phyloP scores from a whole-genome alignment of 495 filamentous ascomycete species.

The Parathielavia appendiculata region DNA sequence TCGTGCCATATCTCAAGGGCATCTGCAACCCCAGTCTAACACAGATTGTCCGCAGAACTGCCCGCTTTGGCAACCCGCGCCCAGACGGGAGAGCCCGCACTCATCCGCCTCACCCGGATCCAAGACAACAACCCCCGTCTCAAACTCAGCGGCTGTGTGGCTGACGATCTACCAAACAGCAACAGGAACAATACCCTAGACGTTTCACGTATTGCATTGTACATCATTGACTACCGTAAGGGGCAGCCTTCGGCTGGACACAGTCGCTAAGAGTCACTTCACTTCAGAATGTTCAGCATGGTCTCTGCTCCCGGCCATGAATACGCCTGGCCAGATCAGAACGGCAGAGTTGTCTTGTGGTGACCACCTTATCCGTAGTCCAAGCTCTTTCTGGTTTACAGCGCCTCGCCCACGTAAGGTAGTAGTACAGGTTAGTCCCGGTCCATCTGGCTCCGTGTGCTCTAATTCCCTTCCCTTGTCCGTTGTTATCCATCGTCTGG shows the following conservation, averaged over 20 bases:
- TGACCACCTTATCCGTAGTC: too few species aligned
- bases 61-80: neutral
- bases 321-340: too few species aligned
- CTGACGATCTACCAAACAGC: neutral
- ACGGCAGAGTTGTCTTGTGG: too few species aligned
- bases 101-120: slow-evolving; percentile 3
- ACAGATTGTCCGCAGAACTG: neutral
- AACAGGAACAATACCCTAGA: neutral
- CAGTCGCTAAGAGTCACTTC: neutral
- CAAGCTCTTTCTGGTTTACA: too few species aligned
- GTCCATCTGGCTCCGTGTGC: too few species aligned
- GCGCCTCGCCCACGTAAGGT: too few species aligned
- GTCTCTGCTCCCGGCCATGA: too few species aligned
- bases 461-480: too few species aligned
- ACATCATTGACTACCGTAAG: neutral
- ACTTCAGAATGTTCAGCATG: too few species aligned
- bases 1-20: too few species aligned
- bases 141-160: neutral
- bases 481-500: too few species aligned
- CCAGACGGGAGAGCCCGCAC: slow-evolving; percentile 11
- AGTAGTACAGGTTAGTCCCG: too few species aligned
- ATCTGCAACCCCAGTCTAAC: neutral
- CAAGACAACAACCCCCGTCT: neutral
- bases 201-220: neutral
- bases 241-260: neutral